Evolutionary conservation across 2,329 filamentous ascomycete genomes (phyloP), one percentile per base, ranked within the genome.

Genomic region (Ceratocystis albifundus): DNA sequence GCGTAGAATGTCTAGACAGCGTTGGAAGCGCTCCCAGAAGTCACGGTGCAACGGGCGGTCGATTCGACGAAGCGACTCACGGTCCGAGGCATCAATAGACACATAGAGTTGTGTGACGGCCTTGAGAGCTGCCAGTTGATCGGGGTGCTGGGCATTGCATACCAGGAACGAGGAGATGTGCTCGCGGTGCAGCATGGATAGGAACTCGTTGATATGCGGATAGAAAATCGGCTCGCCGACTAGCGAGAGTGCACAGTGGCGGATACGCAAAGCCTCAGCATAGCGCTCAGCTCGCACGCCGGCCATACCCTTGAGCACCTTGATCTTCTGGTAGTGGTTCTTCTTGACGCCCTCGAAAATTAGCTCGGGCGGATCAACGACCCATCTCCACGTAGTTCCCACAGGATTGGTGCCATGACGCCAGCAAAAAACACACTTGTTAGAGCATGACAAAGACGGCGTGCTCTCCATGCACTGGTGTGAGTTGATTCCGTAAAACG

Each of bases 371-470:
- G 90, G 87, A 73, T 97, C 94, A 36, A 96, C 90, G 63, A 92
- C 85, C 93, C 93, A 99, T 68, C 93, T 87, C 93, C 94, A 97
- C 3, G 88, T 96, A 2, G 94, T 97, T 61, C 92, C 92, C 0
- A 97, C 94, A 0, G 93, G 93, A 74, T 97, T 99, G 0, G 94
- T 97, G 65, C 93, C 94, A 74, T 97, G 94, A 5, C 94, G 87
- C 94, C 93, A 99, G 81, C 93, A 99, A 76, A 97, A 99, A 70
- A 99, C 90, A 75, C 94, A 97, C 75, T 99, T 97, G 79, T 97
- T 97, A 69, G 88, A 94, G 80, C 93, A 99, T 8, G 90, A 96
- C 3, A 99, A 83, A 0, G 92, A 96, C 0, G 93, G 93, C 0
- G 93, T 97, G 1, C 93, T 93, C 77, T 99, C 93, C 94, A 99